Base-by-base conservation (phyloP, 495 filamentous ascomycete genomes). In the Talaromyces liani region DNA sequence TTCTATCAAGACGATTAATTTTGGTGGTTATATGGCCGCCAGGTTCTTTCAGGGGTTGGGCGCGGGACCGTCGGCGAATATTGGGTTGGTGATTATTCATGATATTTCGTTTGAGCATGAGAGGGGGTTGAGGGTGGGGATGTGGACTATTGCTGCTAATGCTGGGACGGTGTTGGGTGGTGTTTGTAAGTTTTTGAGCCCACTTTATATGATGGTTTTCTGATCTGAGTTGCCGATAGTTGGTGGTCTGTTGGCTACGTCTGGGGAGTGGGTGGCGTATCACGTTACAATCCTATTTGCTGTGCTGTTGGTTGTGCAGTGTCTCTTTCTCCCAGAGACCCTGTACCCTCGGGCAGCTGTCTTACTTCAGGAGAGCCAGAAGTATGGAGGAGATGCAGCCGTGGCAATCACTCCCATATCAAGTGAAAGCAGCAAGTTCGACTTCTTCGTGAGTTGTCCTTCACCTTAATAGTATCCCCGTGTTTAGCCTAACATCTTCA, bases 311-410 rank as follows among this genome's bases (percentile, higher is more conserved):
- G 36, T 77, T n/a, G 65, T 71, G 2, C 78, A 84, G 67, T 54
- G 80, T 6, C 62, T 70, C 0, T 77, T 83, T 36, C 66, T 84
- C 45, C 73, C 80, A 6, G 80, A 84, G 68, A 82, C 81, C 4
- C 69, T 84, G 2, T 84, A 83, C 63, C 81, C 82, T 1, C 72
- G 57, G 2, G 81, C n/a, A 72, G 68, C 33, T 57, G 71, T 22
- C 76, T 83, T 73, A 66, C 77, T 10, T 65, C 69, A 5, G 60
- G 65, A n/a, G 63, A 66, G 58, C 59, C 66, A 27, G 22, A 33
- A 5, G 33, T 62, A 16, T 25, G 57, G 47, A 27, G 16, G 56
- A 20, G 18, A 7, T 63, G 67, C 49, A 56, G 62, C 29, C 67
- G 71, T 49, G 67, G 71, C 54, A 4, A 62, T 33, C 12, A 6